Conservation (phyloP, 768 basidiomycete genomes). For the Vararia minispora region DNA sequence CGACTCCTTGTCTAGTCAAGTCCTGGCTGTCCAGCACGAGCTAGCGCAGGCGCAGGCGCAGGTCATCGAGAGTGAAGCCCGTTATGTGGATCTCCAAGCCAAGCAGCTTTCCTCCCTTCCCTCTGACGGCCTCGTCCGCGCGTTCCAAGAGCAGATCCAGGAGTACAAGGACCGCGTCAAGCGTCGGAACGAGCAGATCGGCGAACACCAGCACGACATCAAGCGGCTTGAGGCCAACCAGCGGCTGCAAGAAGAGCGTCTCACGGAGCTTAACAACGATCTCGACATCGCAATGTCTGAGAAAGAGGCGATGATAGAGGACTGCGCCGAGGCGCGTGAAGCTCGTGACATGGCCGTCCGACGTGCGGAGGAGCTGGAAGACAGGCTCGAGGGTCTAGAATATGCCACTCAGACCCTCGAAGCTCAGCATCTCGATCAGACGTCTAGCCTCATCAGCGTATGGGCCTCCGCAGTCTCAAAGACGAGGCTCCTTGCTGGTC, state of each 20-base stretch:
- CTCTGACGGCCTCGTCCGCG: conserved; percentile 28
- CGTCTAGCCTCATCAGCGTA: conserved; percentile 16
- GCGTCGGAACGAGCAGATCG: conserved; percentile 64
- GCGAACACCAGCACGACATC: conserved; percentile 71
- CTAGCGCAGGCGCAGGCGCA: conserved; percentile 41
- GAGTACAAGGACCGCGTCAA: conserved; percentile 57
- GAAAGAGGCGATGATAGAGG: conserved; percentile 76
- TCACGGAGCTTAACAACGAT: conserved; percentile 59
- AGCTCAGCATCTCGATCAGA: conserved; percentile 16
- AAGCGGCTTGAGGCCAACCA: conserved; percentile 66
- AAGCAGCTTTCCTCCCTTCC: conserved; percentile 60
- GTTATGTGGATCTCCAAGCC: conserved; percentile 51
- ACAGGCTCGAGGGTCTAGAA: conserved; percentile 40
- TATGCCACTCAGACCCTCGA: conserved; percentile 17
- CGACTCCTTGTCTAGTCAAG: conserved; percentile 51
- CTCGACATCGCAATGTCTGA: conserved; percentile 53
- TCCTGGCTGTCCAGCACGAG: conserved; percentile 53
- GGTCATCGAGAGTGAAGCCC: conserved; percentile 42
- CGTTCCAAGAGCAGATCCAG: conserved; percentile 52
- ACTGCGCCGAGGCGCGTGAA: conserved; percentile 69
- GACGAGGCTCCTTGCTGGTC: conserved; percentile 1
- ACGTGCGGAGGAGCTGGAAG: conserved; percentile 49
- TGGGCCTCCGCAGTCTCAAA: conserved; percentile 10
- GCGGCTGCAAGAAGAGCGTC: conserved; percentile 61
- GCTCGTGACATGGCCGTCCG: conserved; percentile 54